These are phyloP conservation scores for Puccinia brachypodii DNA, from an alignment of 1,284 basidiomycete species.

Conservation along the genomic window DNA sequence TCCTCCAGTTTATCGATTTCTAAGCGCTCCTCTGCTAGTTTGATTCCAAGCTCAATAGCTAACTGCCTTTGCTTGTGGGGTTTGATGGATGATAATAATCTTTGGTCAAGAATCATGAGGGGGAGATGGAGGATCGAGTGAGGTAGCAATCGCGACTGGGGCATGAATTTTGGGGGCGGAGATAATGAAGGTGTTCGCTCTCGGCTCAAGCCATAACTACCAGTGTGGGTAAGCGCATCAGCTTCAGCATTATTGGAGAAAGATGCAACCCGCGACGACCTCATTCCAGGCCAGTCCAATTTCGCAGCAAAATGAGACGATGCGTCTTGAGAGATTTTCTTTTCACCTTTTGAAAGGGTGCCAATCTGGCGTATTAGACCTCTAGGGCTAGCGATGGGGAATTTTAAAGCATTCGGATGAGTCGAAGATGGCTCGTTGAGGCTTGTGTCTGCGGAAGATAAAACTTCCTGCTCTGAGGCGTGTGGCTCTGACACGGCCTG, in stretches of 20 bases:
- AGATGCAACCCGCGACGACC: neutral
- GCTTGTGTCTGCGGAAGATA: conserved; percentile 35
- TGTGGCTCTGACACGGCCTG: neutral
- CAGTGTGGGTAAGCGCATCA: neutral
- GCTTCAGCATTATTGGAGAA: neutral
- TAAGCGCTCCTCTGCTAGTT: conserved; percentile 22
- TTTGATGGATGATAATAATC: conserved; percentile 10
- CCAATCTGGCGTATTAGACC: neutral
- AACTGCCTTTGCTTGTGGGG: conserved; percentile 1
- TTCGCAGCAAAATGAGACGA: neutral
- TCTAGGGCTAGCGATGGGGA: neutral
- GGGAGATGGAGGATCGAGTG: conserved; percentile 18
- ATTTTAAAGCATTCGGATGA: neutral
- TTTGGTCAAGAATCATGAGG: neutral
- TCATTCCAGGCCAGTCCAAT: neutral
- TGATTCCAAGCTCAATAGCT: conserved; percentile 20
- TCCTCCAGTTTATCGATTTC: conserved; percentile 19
- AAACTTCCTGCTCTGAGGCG: neutral
- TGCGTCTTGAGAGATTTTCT: neutral
- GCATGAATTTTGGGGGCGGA: neutral
- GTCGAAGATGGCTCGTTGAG: conserved; percentile 17
- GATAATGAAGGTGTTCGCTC: conserved; percentile 27
- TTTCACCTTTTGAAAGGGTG: neutral
- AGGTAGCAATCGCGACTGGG: neutral
- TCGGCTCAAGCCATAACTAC: neutral